Evolutionary conservation across 1,284 basidiomycete genomes (phyloP), one percentile per base, ranked within the genome.

Genomic region (Meripilus lineatus): DNA sequence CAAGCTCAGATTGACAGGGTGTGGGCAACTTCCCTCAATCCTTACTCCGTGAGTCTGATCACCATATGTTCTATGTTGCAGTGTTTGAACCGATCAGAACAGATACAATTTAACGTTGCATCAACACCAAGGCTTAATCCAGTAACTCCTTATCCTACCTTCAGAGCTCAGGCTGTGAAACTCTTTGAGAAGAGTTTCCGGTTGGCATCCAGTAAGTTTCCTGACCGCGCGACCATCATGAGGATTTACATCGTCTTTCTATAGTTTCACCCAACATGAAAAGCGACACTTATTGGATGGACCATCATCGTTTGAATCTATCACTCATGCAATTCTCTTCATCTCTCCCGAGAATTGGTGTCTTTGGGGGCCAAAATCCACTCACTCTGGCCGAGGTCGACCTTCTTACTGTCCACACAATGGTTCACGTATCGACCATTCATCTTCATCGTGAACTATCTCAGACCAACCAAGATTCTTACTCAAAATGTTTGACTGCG

Each of bases 121-220:
- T 21, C 34, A 17, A 24, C 40, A 25, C 36, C 18, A n/a, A 28
- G 34, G 21, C 32, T 32, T 25, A 44, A 48, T 26, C 28, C 47
- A 3, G 51, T 50, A 44, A 58, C 45, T 5, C 40, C 46, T 23
- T 59, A 48, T 38, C 53, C 46, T 17, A 58, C 69, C 5, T 56
- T 78, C 44, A 70, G 72, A 39, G 70, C 67, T 8, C 75, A 74
- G 50, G 72, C 71, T 1, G 64, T 69, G 11, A 68, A 71, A 7
- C 62, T 79, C 20, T 76, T 72, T 50, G 77, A 78, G 55, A 61
- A 72, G 15, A 70, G 75, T 2, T 69, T 69, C 22, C 68, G 74
- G 25, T 59, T 75, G 24, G 61, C 68, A 25, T 66, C 67, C 40
- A 57, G 71, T 73, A 52, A 42, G 68, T 61, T 15, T 33, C 23